Conservation (phyloP, 192 early-diverging fungal species). For the Umbelopsis ramanniana region DNA sequence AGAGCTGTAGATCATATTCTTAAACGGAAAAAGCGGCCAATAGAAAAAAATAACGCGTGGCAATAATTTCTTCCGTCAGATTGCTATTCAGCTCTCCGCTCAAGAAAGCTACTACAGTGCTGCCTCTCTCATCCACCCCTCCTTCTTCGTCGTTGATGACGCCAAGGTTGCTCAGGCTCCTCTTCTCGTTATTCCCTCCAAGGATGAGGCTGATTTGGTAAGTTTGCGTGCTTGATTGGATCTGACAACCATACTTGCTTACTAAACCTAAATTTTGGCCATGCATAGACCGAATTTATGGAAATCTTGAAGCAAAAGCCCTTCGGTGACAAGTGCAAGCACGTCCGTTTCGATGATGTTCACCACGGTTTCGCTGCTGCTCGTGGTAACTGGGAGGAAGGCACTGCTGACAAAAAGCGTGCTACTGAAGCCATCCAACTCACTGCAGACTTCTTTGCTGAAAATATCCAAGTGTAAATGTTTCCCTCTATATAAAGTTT, state of each 20-base stretch:
- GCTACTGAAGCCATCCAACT: slow-evolving; percentile 58
- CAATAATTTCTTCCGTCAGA: slow-evolving; percentile 13
- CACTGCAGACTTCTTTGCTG: slow-evolving; percentile 51
- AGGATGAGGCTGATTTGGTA: slow-evolving; percentile 68
- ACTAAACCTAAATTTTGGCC: not conserved
- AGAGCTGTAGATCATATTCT: not conserved
- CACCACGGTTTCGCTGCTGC: slow-evolving; percentile 61
- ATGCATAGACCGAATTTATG: slow-evolving; percentile 36
- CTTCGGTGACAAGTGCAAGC: slow-evolving; percentile 52
- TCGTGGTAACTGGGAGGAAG: slow-evolving; percentile 57
- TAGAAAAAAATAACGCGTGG: not conserved
- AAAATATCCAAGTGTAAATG: slow-evolving; percentile 31
- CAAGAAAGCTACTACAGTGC: slow-evolving; percentile 51
- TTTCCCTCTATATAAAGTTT: not conserved
- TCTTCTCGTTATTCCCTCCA: slow-evolving; percentile 61
- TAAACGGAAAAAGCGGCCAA: not conserved
- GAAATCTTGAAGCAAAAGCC: slow-evolving; percentile 50
- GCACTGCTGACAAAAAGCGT: slow-evolving; percentile 45
- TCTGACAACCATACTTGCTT: not conserved
- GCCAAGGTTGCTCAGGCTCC: slow-evolving; percentile 59
- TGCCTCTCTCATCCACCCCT: slow-evolving; percentile 66
- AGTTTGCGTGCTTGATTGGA: not conserved
- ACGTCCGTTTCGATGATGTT: slow-evolving; percentile 63
- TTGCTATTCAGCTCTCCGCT: slow-evolving; percentile 52
- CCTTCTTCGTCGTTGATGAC: slow-evolving; percentile 55